phyloP scores from a whole-genome alignment of 1,139 yeast genomes.

The Taiozyma sp. region DNA sequence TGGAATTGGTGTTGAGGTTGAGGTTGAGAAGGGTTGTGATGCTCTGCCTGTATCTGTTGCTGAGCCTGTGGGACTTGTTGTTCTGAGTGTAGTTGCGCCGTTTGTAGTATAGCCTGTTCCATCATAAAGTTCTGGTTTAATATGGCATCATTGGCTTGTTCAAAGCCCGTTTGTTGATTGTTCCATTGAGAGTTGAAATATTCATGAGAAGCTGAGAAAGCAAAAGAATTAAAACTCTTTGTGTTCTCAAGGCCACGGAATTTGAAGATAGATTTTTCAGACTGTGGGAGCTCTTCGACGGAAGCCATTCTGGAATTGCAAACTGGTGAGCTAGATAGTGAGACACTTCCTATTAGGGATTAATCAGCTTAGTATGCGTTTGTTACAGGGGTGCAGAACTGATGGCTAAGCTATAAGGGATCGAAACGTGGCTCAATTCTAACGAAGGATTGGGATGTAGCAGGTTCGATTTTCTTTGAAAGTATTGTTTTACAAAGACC shows the following conservation, averaged over 20 bases:
- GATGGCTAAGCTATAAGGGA: not conserved
- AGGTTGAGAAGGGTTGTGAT: not conserved
- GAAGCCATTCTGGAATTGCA: constrained; percentile 10
- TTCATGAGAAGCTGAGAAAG: not conserved
- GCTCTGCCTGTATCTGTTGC: not conserved
- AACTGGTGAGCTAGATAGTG: not conserved
- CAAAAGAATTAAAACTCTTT: not conserved
- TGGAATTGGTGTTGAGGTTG: not conserved
- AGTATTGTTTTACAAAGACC: too few species aligned
- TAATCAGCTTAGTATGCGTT: not conserved
- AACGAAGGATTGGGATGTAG: not conserved
- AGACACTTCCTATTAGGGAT: not conserved
- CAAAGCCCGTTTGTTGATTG: not conserved
- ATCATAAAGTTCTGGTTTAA: not conserved
- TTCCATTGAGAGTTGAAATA: not conserved
- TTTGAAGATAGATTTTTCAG: constrained; percentile 7
- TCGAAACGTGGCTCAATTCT: not conserved
- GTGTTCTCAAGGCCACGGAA: not conserved
- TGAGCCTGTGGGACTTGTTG: not conserved
- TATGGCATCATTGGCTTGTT: not conserved
- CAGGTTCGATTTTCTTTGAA: not conserved
- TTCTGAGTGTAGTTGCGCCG: not conserved
- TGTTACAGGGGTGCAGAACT: not conserved
- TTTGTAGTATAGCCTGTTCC: not conserved
- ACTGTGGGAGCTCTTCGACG: constrained; percentile 13